Percentiles rank a stretch among this genome's conserved stretches.
phyloP scores from a whole-genome alignment of 257 asterid species.

The Parsonsia alboflavescens region DNA sequence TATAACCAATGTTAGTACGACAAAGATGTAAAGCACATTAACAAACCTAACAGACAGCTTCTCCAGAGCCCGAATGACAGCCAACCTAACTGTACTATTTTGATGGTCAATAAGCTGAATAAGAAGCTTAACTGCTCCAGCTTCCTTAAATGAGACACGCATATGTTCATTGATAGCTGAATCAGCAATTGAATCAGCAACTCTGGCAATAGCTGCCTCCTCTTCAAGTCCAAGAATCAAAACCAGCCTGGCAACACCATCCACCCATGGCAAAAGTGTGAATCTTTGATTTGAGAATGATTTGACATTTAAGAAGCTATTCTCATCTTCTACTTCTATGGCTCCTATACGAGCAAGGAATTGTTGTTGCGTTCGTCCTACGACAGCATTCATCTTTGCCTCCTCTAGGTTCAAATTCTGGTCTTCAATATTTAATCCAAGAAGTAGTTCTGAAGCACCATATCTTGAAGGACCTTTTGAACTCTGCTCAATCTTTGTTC shows the following conservation, averaged over 20 bases:
- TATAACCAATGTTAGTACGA: not conserved
- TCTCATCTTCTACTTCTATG: slow-evolving; percentile 58
- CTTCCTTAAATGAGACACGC: slow-evolving; percentile 66
- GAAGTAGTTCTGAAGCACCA: slow-evolving; percentile 70
- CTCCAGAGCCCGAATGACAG: slow-evolving; percentile 63
- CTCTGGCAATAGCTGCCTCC: slow-evolving; percentile 65
- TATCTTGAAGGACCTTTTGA: slow-evolving; percentile 58
- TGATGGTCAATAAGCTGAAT: slow-evolving; percentile 59
- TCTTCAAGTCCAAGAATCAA: slow-evolving; percentile 85
- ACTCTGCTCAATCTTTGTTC: slow-evolving; percentile 52
- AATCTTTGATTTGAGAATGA: slow-evolving; percentile 30
- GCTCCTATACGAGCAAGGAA: slow-evolving; percentile 90
- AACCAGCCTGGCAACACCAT: slow-evolving; percentile 83
- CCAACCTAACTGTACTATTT: slow-evolving; percentile 43
- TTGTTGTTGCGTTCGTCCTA: slow-evolving; percentile 66
- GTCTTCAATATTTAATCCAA: slow-evolving; percentile 53
- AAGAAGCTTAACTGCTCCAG: slow-evolving; percentile 68
- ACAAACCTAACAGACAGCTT: slow-evolving; percentile 74
- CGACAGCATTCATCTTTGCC: slow-evolving; percentile 57
- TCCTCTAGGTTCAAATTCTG: slow-evolving; percentile 47
- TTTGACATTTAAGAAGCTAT: slow-evolving; percentile 25
- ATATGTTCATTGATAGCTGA: slow-evolving; percentile 65
- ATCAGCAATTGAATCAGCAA: slow-evolving; percentile 75
- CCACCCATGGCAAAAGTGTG: slow-evolving; percentile 70
- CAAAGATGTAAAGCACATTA: not conserved